Conservation (phyloP, 768 basidiomycete genomes). For the Dioszegia aurantiaca region DNA sequence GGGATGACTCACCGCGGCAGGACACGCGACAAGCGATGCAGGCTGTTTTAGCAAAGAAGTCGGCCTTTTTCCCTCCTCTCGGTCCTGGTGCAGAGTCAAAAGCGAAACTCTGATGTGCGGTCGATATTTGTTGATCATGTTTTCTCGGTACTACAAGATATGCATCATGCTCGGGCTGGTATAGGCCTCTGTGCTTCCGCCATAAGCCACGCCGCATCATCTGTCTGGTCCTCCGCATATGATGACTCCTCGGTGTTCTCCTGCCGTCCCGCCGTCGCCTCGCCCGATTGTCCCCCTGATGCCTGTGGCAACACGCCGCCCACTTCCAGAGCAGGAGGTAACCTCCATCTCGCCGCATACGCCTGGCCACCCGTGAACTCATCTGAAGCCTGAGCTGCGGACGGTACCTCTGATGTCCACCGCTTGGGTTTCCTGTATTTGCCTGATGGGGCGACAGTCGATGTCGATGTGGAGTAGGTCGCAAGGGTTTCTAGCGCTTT, state of each 20-base stretch:
- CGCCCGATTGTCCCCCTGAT: not conserved
- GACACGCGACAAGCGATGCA: slow-evolving; percentile 41
- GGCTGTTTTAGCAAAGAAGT: slow-evolving; percentile 29
- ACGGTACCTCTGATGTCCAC: slow-evolving; percentile 26
- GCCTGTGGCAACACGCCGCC: not conserved
- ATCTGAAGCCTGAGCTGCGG: slow-evolving; percentile 1
- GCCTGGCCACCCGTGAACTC: slow-evolving; percentile 27
- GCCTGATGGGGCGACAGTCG: slow-evolving; percentile 7
- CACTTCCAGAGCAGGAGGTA: slow-evolving; percentile 24
- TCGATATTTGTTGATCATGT: too few species aligned
- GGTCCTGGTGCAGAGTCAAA: not conserved
- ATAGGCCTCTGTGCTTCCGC: not conserved
- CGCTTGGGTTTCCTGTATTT: slow-evolving; percentile 19
- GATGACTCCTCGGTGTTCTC: not conserved
- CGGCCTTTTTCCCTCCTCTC: slow-evolving; percentile 26
- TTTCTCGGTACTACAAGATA: not conserved
- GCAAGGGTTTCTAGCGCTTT: slow-evolving; percentile 27
- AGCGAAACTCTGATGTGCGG: slow-evolving; percentile 11
- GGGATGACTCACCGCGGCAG: slow-evolving; percentile 18
- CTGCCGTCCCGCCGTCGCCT: not conserved
- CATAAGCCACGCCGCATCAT: not conserved
- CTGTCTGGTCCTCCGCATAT: not conserved
- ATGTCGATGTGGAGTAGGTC: slow-evolving; percentile 16
- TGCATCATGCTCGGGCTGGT: slow-evolving; percentile 2
- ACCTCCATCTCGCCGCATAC: slow-evolving; percentile 35